phyloP scores from a whole-genome alignment of 106 monocot genomes.

The Phalaenopsis equestris region DNA sequence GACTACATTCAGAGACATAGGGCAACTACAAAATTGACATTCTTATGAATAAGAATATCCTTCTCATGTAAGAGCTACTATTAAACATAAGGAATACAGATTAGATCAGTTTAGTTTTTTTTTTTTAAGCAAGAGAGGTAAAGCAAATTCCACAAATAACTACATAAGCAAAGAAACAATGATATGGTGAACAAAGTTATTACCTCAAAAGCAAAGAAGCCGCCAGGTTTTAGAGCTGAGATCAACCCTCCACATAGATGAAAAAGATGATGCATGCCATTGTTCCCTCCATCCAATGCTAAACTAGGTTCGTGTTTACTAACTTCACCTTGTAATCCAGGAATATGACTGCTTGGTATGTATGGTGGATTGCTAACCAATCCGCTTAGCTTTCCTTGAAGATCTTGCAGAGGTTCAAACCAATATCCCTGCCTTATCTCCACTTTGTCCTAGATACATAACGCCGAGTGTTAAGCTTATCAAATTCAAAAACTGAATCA shows the following conservation, averaged over 20 bases:
- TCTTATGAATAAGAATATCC: not conserved
- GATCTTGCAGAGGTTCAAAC: conserved; percentile 79
- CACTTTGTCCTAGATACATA: conserved; percentile 52
- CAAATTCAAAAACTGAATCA: not conserved
- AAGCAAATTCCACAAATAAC: not conserved
- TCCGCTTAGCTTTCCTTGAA: conserved; percentile 63
- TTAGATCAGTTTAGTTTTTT: not conserved
- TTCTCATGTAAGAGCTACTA: not conserved
- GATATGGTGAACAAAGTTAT: not conserved
- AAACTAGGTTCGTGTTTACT: conserved; percentile 70
- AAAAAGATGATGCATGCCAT: conserved; percentile 72
- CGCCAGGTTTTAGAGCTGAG: conserved; percentile 54
- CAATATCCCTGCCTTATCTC: conserved; percentile 82
- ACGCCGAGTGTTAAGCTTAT: not conserved
- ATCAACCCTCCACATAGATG: conserved; percentile 74
- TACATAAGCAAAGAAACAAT: not conserved
- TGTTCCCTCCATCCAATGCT: conserved; percentile 75
- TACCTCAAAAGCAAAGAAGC: conserved; percentile 98
- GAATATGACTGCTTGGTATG: conserved; percentile 69
- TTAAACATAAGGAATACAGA: not conserved
- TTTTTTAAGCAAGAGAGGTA: not conserved
- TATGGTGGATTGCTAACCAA: conserved; percentile 93
- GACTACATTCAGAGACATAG: not conserved
- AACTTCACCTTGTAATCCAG: conserved; percentile 80
- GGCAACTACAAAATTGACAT: not conserved